Conservation (phyloP, 2,329 filamentous ascomycete species). For the Fusarium goolgardi region DNA sequence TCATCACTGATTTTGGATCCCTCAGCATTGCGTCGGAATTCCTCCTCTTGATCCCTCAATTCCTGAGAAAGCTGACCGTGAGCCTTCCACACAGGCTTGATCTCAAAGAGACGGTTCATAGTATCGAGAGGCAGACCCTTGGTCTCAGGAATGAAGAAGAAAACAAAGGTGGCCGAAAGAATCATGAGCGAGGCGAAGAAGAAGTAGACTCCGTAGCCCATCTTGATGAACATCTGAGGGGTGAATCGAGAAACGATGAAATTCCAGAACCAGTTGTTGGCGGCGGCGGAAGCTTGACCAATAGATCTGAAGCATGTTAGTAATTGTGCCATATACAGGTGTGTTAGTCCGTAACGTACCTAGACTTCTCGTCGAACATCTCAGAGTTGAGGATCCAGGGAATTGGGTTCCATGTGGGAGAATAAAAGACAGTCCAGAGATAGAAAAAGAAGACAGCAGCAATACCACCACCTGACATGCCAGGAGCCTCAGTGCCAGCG, state of each 20-base stretch:
- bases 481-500: background rate
- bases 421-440: constrained; percentile 69
- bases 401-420: constrained; percentile 76
- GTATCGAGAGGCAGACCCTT: constrained; percentile 73
- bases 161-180: constrained; percentile 68
- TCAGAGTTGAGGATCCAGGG: constrained; percentile 82
- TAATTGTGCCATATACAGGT: rapidly evolving
- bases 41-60: constrained; percentile 51
- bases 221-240: constrained; percentile 69
- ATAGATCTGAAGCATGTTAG: constrained; percentile 57
- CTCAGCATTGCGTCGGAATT: constrained; percentile 48
- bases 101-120: constrained; percentile 71
- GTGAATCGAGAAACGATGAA: constrained; percentile 77
- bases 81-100: constrained; percentile 58
- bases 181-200: constrained; percentile 75
- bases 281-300: constrained; percentile 76
- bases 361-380: constrained; percentile 75
- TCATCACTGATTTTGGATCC: constrained; percentile 43
- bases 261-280: constrained; percentile 79
- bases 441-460: constrained; percentile 76
- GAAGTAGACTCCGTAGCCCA: constrained; percentile 73
- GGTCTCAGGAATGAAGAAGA: constrained; percentile 73
- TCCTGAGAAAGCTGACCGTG: constrained; percentile 59
- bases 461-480: constrained; percentile 64
- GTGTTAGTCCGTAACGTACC: background rate